Percentiles rank a stretch among this genome's conserved stretches.
phyloP scores from a whole-genome alignment of 768 basidiomycete species.

The Mycena floridula region DNA sequence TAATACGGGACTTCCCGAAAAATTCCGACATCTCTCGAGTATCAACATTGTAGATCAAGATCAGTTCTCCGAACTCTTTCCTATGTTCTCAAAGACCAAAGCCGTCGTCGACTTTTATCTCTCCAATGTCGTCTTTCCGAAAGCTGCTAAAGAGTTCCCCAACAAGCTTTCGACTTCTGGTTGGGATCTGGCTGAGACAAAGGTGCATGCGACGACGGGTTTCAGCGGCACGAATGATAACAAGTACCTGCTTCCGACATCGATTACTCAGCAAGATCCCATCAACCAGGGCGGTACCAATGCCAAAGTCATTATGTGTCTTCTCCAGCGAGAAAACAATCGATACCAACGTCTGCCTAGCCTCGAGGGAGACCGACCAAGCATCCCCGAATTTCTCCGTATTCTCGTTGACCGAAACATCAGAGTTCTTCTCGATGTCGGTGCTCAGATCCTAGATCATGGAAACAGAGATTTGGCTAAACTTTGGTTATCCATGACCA shows the following conservation, averaged over 20 bases:
- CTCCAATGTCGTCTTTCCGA: conserved; percentile 40
- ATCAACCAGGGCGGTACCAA: conserved; percentile 38
- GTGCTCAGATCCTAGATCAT: conserved; percentile 50
- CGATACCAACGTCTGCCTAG: conserved; percentile 19
- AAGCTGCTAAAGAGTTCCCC: conserved; percentile 41
- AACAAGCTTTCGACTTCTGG: conserved; percentile 40
- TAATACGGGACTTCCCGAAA: conserved; percentile 18
- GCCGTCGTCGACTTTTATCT: conserved; percentile 42
- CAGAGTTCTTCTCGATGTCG: conserved; percentile 48
- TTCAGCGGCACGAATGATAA: conserved; percentile 56
- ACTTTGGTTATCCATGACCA: conserved; percentile 31
- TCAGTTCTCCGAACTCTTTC: conserved; percentile 24
- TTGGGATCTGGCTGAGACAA: conserved; percentile 45
- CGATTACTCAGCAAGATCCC: conserved; percentile 31
- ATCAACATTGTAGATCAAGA: conserved; percentile 36
- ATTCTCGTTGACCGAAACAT: conserved; percentile 32
- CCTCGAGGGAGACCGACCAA: conserved; percentile 22
- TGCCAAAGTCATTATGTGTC: conserved; percentile 34
- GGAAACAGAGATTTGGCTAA: conserved; percentile 32
- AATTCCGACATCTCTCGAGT: conserved; percentile 24
- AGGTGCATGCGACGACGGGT: conserved; percentile 33
- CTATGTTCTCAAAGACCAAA: conserved; percentile 28
- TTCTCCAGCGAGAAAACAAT: conserved; percentile 35
- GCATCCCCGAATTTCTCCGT: conserved; percentile 23
- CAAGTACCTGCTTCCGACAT: conserved; percentile 28